Conservation (phyloP, 2,329 filamentous ascomycete species). For the Amylocarpus encephaloides region DNA sequence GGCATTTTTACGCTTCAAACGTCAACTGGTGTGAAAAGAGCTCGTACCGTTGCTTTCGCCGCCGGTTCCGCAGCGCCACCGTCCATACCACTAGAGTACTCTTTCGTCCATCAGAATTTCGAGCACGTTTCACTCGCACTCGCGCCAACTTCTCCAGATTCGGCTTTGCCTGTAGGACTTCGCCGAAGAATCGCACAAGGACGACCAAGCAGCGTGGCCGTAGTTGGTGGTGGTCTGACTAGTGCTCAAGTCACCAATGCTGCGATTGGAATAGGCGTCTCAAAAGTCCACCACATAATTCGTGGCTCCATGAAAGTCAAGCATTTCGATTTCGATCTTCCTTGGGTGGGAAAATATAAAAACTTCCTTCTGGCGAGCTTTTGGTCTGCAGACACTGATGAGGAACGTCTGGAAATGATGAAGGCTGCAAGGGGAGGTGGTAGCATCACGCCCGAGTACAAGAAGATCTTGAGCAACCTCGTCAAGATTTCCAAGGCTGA, state of each 20-base stretch:
- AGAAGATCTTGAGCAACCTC: slow-evolving; percentile 14
- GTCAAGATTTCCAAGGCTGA: slow-evolving; percentile 10
- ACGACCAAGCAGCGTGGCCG: slow-evolving; percentile 54
- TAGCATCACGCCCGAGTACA: slow-evolving; percentile 57
- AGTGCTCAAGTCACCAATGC: slow-evolving; percentile 68
- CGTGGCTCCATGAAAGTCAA: slow-evolving; percentile 55
- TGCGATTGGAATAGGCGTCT: slow-evolving; percentile 56
- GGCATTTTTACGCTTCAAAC: slow-evolving; percentile 62
- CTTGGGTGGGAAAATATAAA: slow-evolving; percentile 78
- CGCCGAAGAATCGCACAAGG: slow-evolving; percentile 44
- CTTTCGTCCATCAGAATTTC: slow-evolving; percentile 28
- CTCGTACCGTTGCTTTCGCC: slow-evolving; percentile 61
- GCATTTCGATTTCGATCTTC: slow-evolving; percentile 69
- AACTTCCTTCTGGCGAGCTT: slow-evolving; percentile 72
- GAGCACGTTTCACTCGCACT: slow-evolving; percentile 21
- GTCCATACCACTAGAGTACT: slow-evolving; percentile 32
- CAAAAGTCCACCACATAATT: slow-evolving; percentile 65
- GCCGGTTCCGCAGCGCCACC: slow-evolving; percentile 63
- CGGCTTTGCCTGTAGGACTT: slow-evolving; percentile 32
- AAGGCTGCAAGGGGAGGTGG: slow-evolving; percentile 63
- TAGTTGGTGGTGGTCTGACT: slow-evolving; percentile 71
- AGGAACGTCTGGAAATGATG: slow-evolving; percentile 61
- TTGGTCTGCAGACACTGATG: slow-evolving; percentile 67
- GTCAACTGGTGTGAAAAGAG: slow-evolving; percentile 46
- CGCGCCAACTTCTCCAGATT: neutral